Conservation (phyloP, 2,329 filamentous ascomycete species). For the Monosporascus sp. region DNA sequence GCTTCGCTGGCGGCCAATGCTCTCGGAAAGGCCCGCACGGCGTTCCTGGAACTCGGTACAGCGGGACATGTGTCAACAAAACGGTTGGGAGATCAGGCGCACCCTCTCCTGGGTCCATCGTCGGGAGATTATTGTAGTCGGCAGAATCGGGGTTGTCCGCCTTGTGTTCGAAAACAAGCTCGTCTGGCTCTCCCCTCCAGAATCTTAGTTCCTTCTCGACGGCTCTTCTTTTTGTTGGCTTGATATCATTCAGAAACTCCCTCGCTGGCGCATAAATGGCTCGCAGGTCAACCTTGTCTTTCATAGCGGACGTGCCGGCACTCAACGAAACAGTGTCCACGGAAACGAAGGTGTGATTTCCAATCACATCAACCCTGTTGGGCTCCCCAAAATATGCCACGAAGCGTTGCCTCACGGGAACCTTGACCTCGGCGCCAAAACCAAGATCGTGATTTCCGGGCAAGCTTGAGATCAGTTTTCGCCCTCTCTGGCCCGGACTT, state of each 20-base stretch:
- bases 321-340: slow-evolving; percentile 86
- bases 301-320: slow-evolving; percentile 53
- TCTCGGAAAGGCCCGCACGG: slow-evolving; percentile 86
- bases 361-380: slow-evolving; percentile 87
- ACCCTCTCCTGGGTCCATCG: slow-evolving; percentile 36
- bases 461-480: slow-evolving; percentile 76
- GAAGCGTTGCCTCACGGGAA: slow-evolving; percentile 76
- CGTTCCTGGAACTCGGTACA: slow-evolving; percentile 76
- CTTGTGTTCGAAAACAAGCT: slow-evolving; percentile 50
- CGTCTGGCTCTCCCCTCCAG: slow-evolving; percentile 55
- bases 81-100: slow-evolving; percentile 73
- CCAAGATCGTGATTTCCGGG: slow-evolving; percentile 95
- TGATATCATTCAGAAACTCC: slow-evolving; percentile 67
- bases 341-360: slow-evolving; percentile 92
- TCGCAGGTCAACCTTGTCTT: slow-evolving; percentile 44
- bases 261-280: slow-evolving; percentile 71
- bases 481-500: slow-evolving; percentile 55
- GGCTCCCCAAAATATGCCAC: slow-evolving; percentile 82
- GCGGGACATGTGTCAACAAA: slow-evolving; percentile 82
- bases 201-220: slow-evolving; percentile 63
- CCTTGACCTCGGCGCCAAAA: slow-evolving; percentile 79
- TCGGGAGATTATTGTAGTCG: slow-evolving; percentile 33
- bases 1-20: slow-evolving; percentile 67
- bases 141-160: slow-evolving; percentile 53
- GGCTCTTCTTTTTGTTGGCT: slow-evolving; percentile 59